Conservation (phyloP, 2,329 filamentous ascomycete genomes). For the Fusarium torulosum region DNA sequence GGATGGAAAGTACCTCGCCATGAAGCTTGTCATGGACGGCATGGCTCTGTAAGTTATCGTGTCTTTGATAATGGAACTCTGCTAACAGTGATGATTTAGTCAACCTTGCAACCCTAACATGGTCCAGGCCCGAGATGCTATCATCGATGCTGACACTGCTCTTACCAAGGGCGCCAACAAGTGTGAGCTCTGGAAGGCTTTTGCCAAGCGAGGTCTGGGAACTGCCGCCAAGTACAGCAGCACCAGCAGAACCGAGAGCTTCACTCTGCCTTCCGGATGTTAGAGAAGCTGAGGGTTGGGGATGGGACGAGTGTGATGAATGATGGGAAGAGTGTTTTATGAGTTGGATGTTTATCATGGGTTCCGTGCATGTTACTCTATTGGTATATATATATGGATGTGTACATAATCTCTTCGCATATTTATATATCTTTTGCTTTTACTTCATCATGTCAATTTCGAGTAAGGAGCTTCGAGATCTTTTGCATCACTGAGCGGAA, state of each 20-base stretch:
- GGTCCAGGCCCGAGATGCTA: conserved; percentile 65
- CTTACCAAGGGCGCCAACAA: conserved; percentile 64
- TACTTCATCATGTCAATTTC: too few species aligned
- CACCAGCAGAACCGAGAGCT: conserved; percentile 51
- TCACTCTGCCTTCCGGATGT: conserved; percentile 45
- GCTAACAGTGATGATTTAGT: conserved; percentile 17
- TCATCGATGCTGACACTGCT: conserved; percentile 66
- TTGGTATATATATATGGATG: conserved; percentile 5
- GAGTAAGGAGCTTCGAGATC: too few species aligned
- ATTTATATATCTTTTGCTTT: neutral
- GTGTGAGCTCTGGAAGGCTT: conserved; percentile 66
- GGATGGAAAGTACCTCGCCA: conserved; percentile 64
- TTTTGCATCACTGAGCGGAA: too few species aligned
- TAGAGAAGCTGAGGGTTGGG: conserved; percentile 4
- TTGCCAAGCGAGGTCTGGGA: conserved; percentile 69
- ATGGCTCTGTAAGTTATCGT: conserved; percentile 57
- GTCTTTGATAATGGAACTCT: rapidly evolving
- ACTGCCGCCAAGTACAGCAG: conserved; percentile 50
- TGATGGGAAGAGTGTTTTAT: neutral
- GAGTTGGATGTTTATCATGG: neutral
- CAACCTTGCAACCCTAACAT: conserved; percentile 70
- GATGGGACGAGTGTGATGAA: neutral
- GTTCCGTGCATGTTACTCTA: neutral
- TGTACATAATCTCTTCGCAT: conserved; percentile 6
- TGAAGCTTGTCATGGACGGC: conserved; percentile 66